Percentiles rank a stretch among this genome's conserved stretches.
These are phyloP conservation scores for Crithidia mellificae DNA, from an alignment of 208 protist genomes.

Conservation along the genomic window DNA sequence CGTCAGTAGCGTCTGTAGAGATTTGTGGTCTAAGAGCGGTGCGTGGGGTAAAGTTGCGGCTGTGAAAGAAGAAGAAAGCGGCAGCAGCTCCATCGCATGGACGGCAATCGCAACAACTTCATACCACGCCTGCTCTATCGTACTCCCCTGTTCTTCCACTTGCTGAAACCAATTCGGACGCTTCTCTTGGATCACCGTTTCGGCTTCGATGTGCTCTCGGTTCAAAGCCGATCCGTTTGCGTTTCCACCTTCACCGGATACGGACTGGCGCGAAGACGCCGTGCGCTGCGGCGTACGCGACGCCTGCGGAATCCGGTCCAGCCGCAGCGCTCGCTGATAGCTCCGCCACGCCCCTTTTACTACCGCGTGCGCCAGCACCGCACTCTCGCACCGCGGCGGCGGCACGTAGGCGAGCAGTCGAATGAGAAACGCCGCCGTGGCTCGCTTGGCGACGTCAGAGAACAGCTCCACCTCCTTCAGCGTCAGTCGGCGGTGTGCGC, in stretches of 20 bases:
- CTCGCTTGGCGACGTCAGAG: constrained; percentile 39
- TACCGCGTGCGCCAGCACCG: constrained; percentile 21
- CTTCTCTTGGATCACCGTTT: too few species aligned
- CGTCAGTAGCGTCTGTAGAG: neutral
- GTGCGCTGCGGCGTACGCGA: too few species aligned
- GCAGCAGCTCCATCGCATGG: constrained; percentile 24
- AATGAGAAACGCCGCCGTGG: constrained; percentile 40
- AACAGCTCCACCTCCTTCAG: constrained; percentile 54
- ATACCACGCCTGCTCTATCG: constrained; percentile 20
- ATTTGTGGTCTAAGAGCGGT: neutral
- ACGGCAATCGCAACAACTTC: constrained; percentile 20
- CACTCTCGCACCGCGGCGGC: constrained; percentile 34
- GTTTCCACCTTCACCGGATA: neutral
- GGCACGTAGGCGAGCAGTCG: constrained; percentile 36
- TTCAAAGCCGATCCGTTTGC: too few species aligned
- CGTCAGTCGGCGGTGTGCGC: constrained; percentile 28
- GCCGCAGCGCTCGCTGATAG: constrained; percentile 28
- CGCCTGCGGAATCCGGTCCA: too few species aligned
- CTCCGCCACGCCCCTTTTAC: constrained; percentile 29
- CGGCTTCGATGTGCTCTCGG: too few species aligned
- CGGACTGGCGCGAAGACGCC: too few species aligned
- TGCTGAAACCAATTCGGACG: too few species aligned
- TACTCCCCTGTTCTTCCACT: neutral
- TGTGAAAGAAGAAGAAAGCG: neutral
- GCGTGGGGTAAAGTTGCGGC: neutral